Conservation (phyloP, 2,329 filamentous ascomycete genomes). For the Nannizziopsis barbatae region DNA sequence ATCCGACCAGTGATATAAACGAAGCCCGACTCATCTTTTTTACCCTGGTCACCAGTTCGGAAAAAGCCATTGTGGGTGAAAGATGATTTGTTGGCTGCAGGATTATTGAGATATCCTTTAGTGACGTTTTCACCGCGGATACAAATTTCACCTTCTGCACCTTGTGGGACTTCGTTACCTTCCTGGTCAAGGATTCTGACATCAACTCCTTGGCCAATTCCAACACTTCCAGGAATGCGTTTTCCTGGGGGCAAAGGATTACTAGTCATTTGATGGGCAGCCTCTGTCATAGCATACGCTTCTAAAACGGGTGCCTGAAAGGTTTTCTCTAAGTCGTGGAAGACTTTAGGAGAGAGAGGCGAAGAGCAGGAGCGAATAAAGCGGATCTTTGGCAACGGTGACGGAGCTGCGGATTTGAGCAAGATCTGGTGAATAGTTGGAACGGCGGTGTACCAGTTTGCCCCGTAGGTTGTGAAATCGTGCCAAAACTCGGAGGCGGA, state of each 20-base stretch:
- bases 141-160: conserved; percentile 68
- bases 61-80: conserved; percentile 72
- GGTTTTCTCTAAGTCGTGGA: conserved; percentile 64
- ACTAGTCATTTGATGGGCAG: conserved; percentile 44
- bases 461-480: conserved; percentile 60
- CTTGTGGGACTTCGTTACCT: conserved; percentile 57
- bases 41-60: conserved; percentile 78
- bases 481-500: conserved; percentile 73
- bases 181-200: conserved; percentile 62
- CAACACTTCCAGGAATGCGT: conserved; percentile 71
- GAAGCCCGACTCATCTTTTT: conserved; percentile 68
- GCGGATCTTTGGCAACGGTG: conserved; percentile 59
- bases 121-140: conserved; percentile 75
- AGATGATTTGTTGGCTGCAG: conserved; percentile 59
- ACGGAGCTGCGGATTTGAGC: conserved; percentile 59
- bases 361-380: conserved; percentile 85
- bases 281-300: conserved; percentile 89
- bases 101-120: conserved; percentile 74
- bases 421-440: conserved; percentile 87
- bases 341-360: conserved; percentile 68
- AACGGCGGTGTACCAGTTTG: conserved; percentile 90
- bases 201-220: conserved; percentile 72
- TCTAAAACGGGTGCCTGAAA: conserved; percentile 74
- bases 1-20: conserved; percentile 81
- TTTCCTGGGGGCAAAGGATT: conserved; percentile 59